Evolutionary conservation across 495 filamentous ascomycete species (phyloP).

Genomic region (Penicillium lagena): DNA sequence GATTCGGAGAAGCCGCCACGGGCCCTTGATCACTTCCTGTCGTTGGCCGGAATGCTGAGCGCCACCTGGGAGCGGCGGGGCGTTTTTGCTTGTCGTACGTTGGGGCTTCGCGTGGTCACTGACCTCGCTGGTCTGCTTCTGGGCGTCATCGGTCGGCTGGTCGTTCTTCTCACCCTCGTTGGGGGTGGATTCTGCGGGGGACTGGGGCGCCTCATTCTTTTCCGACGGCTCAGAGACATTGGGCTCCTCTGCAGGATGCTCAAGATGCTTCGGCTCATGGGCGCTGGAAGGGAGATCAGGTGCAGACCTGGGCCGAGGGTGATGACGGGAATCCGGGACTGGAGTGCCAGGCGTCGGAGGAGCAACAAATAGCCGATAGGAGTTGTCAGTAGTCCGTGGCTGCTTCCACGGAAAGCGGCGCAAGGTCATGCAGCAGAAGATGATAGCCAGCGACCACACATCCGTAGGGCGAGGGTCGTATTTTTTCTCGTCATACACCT

Average conservation of each 20-base stretch:
- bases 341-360: constrained; percentile 53
- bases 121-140: constrained; percentile 20
- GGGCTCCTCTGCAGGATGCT: constrained; percentile 7
- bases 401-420: constrained; percentile 97
- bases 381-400: constrained; percentile 85
- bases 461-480: constrained; percentile 94
- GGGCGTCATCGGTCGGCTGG: constrained; percentile 12
- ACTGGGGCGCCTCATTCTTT: constrained; percentile 5
- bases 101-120: constrained; percentile 16
- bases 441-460: constrained; percentile 97
- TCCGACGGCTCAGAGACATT: constrained; percentile 8
- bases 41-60: constrained; percentile 34
- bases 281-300: constrained; percentile 26
- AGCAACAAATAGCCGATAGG: constrained; percentile 85
- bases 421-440: constrained; percentile 98
- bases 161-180: constrained; percentile 5
- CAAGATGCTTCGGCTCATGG: constrained; percentile 18
- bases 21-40: constrained; percentile 80
- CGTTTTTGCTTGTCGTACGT: constrained; percentile 46
- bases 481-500: constrained; percentile 90
- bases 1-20: constrained; percentile 87
- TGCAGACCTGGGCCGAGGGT: constrained; percentile 28
- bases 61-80: constrained; percentile 30
- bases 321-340: constrained; percentile 37
- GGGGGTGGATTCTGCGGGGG: constrained; percentile 2